These are phyloP conservation scores for Neoarthrinium moseri DNA, from an alignment of 2,329 filamentous ascomycete species.

Conservation along the genomic window DNA sequence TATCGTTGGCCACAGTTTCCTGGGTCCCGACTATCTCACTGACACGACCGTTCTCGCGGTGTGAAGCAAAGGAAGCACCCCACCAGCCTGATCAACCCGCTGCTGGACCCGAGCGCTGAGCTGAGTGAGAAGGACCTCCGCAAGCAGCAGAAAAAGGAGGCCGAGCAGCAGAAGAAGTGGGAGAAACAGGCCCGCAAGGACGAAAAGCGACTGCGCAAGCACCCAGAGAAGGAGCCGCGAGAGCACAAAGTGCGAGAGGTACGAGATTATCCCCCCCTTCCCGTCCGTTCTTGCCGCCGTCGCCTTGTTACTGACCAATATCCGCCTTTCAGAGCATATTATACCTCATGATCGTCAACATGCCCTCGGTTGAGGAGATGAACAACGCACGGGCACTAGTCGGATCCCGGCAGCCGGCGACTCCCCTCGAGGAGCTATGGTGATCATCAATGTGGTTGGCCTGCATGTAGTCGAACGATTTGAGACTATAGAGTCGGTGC, in stretches of 20 bases:
- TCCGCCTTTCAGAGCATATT: constrained; percentile 34
- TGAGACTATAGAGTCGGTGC: too few species aligned
- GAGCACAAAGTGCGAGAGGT: constrained; percentile 1
- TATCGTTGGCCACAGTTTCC: background rate
- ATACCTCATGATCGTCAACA: constrained; percentile 50
- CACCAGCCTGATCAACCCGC: constrained; percentile 10
- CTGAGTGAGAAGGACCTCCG: constrained; percentile 14
- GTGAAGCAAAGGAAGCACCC: constrained; percentile 14
- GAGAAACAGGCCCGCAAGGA: constrained; percentile 15
- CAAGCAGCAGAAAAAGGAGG: constrained; percentile 13
- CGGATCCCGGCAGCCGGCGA: too few species aligned
- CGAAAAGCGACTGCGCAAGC: constrained; percentile 13
- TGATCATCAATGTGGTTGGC: too few species aligned
- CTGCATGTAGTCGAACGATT: too few species aligned
- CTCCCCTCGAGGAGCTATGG: too few species aligned
- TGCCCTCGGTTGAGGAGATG: constrained; percentile 43
- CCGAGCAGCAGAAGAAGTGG: constrained; percentile 14
- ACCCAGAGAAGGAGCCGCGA: constrained; percentile 10
- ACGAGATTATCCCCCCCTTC: too few species aligned
- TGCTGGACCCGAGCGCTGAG: constrained; percentile 16
- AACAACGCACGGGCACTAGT: background rate
- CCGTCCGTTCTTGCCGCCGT: too few species aligned
- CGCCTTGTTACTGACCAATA: too few species aligned
- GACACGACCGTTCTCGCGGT: background rate
- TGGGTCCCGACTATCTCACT: background rate